Percentiles rank a stretch among this genome's conserved stretches.
phyloP scores from a whole-genome alignment of 1,139 yeast species.

The Pichia sp. region DNA sequence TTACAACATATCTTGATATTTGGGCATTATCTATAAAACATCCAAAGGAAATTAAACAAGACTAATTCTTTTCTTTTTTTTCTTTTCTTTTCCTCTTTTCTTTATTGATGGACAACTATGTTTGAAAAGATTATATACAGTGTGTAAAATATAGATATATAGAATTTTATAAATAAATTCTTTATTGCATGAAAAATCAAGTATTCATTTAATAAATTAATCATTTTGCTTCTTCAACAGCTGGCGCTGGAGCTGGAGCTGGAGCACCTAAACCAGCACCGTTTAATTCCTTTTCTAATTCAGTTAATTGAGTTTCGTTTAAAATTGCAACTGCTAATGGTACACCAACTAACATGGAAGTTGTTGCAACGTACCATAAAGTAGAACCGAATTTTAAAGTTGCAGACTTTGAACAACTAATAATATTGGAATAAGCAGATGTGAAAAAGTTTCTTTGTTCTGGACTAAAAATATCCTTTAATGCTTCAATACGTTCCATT shows the following conservation, averaged over 20 bases:
- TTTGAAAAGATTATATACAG: neutral
- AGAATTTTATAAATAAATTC: neutral
- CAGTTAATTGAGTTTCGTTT: slow-evolving; percentile 85
- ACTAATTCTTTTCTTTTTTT: neutral
- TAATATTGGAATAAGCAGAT: slow-evolving; percentile 30
- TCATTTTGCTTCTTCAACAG: slow-evolving; percentile 9
- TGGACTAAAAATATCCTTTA: slow-evolving; percentile 89
- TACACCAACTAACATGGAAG: slow-evolving; percentile 82
- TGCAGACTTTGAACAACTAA: slow-evolving; percentile 31
- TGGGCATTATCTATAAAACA: slow-evolving; percentile 82
- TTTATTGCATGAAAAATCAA: neutral
- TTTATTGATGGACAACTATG: neutral
- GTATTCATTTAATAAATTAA: neutral
- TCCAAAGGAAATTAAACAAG: slow-evolving; percentile 31
- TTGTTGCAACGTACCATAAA: slow-evolving; percentile 81
- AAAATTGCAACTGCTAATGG: slow-evolving; percentile 86
- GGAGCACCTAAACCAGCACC: slow-evolving; percentile 75
- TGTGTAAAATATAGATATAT: neutral
- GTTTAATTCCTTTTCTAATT: slow-evolving; percentile 89
- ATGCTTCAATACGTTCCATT: slow-evolving; percentile 79
- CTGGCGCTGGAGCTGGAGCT: slow-evolving; percentile 38
- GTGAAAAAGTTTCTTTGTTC: slow-evolving; percentile 50
- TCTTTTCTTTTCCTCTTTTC: too few species aligned
- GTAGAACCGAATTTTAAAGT: slow-evolving; percentile 62
- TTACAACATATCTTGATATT: slow-evolving; percentile 77